Percentiles rank a stretch among this genome's conserved stretches.
Conservation (phyloP, 139 green algal genomes). For the Coelastrella sp. region DNA sequence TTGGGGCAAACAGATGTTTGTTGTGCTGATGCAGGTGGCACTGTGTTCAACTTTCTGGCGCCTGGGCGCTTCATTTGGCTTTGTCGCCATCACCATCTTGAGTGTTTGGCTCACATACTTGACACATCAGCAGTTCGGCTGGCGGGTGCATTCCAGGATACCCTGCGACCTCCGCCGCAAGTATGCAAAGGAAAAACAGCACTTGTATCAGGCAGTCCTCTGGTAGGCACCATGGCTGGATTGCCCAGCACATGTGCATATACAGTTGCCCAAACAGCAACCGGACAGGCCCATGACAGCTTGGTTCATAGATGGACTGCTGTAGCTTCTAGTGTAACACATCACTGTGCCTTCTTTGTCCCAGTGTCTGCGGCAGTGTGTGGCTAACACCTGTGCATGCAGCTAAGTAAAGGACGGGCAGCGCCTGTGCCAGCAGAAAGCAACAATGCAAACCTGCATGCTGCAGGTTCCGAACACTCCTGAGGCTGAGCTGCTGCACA, state of each 20-base stretch:
- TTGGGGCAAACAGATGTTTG: no score
- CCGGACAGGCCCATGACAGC: no score
- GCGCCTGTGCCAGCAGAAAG: background rate
- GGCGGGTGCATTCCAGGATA: slow-evolving; percentile 23
- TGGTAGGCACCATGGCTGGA: background rate
- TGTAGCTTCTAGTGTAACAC: no score
- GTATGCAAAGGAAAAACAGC: slow-evolving; percentile 24
- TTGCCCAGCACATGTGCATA: no score
- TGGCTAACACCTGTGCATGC: no score
- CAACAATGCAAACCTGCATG: background rate
- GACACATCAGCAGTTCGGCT: slow-evolving; percentile 31
- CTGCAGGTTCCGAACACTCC: slow-evolving; percentile 34
- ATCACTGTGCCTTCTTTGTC: no score
- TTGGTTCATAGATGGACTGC: no score
- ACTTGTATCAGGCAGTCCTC: background rate
- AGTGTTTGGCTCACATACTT: slow-evolving; percentile 17
- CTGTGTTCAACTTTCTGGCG: background rate
- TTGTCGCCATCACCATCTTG: background rate
- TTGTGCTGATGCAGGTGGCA: no score
- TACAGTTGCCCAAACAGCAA: no score
- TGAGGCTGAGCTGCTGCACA: slow-evolving; percentile 1
- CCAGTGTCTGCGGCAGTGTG: no score
- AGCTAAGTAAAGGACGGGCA: no score
- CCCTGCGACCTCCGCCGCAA: slow-evolving; percentile 33
- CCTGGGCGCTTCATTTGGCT: background rate